Evolutionary conservation across 2,329 filamentous ascomycete species (phyloP).

Genomic region (Colletotrichum echinochloae): DNA sequence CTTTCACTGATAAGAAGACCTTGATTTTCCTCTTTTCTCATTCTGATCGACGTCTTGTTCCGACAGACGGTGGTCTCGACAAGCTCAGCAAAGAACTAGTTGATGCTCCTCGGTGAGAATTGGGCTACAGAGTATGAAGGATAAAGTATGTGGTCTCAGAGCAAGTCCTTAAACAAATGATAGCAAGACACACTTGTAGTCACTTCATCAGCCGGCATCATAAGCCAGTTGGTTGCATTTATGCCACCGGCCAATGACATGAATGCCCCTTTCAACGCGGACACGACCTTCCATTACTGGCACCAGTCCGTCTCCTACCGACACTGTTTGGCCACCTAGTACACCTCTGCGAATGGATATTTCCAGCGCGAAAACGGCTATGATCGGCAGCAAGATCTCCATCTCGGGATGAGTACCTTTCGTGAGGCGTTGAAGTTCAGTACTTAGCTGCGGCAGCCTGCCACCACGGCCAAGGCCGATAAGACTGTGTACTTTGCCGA

Average conservation of each 20-base stretch:
- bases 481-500: conserved; percentile 47
- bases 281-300: conserved; percentile 10
- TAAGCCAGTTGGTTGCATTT: background rate
- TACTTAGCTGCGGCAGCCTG: conserved; percentile 75
- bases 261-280: conserved; percentile 23
- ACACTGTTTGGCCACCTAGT: conserved; percentile 65
- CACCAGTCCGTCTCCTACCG: conserved; percentile 18
- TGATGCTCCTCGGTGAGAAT: conserved; percentile 35
- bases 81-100: conserved; percentile 27
- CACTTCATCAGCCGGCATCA: conserved; percentile 33
- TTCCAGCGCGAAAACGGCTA: conserved; percentile 78
- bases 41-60: background rate
- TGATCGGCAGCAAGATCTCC: conserved; percentile 72
- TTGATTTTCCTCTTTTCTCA: background rate
- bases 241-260: conserved; percentile 11
- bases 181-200: conserved; percentile 34
- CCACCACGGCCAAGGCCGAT: conserved; percentile 57
- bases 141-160: background rate
- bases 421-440: conserved; percentile 76
- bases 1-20: background rate
- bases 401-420: conserved; percentile 53
- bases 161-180: background rate
- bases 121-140: background rate
- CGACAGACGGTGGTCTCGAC: background rate
- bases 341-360: conserved; percentile 61